Conservation (phyloP, 305 asterid species). For the Plantago coronopus region DNA sequence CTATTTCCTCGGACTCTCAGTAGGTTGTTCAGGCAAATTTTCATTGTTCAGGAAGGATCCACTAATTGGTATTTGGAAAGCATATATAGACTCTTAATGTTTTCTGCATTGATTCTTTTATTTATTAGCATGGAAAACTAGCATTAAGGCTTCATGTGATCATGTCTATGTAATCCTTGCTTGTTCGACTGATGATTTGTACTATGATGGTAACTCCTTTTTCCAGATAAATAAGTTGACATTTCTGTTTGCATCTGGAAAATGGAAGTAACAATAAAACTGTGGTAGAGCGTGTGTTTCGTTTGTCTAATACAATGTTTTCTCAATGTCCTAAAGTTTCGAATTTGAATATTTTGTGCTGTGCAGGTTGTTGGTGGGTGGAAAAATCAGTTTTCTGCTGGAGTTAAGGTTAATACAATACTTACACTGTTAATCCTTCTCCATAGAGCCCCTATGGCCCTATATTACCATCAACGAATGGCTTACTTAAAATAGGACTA, state of each 20-base stretch:
- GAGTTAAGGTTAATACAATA: constrained; percentile 60
- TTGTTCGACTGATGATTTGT: no score
- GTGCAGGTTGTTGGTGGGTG: constrained; percentile 68
- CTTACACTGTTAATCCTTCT: not conserved
- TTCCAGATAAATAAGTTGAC: not conserved
- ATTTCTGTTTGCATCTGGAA: not conserved
- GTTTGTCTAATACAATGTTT: not conserved
- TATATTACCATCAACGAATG: constrained; percentile 5
- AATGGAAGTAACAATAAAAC: constrained; percentile 1
- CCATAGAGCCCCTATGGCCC: constrained; percentile 4
- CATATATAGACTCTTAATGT: constrained; percentile 7
- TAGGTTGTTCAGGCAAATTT: constrained; percentile 7
- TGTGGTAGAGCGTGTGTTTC: not conserved
- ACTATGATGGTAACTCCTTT: not conserved
- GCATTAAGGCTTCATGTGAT: no score
- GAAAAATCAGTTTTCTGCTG: constrained; percentile 85
- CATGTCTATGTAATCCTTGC: no score
- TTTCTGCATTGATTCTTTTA: constrained; percentile 19
- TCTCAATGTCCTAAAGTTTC: not conserved
- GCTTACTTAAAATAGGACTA: constrained; percentile 16
- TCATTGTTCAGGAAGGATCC: constrained; percentile 16
- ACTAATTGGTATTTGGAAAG: constrained; percentile 3
- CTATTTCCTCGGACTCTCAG: no score
- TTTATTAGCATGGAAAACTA: not conserved
- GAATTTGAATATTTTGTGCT: constrained; percentile 26